phyloP scores from a whole-genome alignment of 2,329 filamentous ascomycete species.

The Pseudonectria buxi region DNA sequence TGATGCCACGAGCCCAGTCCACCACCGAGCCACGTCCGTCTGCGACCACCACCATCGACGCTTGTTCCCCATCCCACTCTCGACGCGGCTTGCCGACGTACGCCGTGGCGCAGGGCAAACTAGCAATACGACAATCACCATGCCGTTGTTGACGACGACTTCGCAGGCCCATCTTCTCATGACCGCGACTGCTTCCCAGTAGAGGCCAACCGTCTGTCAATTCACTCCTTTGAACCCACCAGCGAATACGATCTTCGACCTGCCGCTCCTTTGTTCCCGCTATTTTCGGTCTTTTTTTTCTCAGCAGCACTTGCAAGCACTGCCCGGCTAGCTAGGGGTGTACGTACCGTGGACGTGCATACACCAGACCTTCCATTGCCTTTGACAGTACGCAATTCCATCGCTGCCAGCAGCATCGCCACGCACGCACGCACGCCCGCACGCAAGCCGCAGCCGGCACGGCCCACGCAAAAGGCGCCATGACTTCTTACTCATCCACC shows the following conservation, averaged over 20 bases:
- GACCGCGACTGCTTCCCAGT: neutral
- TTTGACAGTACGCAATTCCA: too few species aligned
- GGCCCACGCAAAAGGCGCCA: conserved; percentile 21
- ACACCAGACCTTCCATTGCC: too few species aligned
- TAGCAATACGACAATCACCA: neutral
- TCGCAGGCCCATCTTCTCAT: neutral
- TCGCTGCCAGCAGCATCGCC: neutral
- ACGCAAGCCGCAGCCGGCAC: conserved; percentile 9
- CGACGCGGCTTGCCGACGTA: neutral
- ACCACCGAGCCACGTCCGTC: neutral
- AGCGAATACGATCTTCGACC: conserved; percentile 19
- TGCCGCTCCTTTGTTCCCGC: conserved; percentile 3
- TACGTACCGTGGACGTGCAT: too few species aligned
- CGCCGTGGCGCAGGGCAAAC: too few species aligned
- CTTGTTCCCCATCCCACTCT: neutral
- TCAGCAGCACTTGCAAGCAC: neutral
- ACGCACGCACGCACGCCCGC: conserved; percentile 3
- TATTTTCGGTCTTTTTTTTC: conserved; percentile 4
- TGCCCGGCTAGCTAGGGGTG: too few species aligned
- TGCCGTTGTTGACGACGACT: neutral
- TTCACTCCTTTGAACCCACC: neutral
- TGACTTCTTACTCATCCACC: conserved; percentile 25
- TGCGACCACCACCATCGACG: neutral
- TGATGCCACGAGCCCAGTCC: conserved; percentile 5
- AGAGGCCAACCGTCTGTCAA: neutral